Percentiles rank a stretch among this genome's conserved stretches.
phyloP scores from a whole-genome alignment of 1,284 basidiomycete species.

The Ustilago vetiveriae region DNA sequence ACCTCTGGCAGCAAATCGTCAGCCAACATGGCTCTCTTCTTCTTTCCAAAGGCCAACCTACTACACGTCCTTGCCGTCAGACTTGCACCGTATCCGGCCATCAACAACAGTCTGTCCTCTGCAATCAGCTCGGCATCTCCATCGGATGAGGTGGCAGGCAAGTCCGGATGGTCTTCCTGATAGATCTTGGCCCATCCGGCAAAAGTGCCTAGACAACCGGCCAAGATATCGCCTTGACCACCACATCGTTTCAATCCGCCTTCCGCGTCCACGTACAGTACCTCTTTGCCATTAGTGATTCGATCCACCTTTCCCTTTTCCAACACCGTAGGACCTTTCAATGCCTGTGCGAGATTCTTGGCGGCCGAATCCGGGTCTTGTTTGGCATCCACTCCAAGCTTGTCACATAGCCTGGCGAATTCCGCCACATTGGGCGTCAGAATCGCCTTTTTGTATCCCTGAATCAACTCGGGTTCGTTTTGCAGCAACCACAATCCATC shows the following conservation, averaged over 20 bases:
- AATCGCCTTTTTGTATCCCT: slow-evolving; percentile 81
- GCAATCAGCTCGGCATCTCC: slow-evolving; percentile 64
- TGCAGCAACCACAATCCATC: slow-evolving; percentile 85
- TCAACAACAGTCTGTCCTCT: slow-evolving; percentile 75
- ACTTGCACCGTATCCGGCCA: slow-evolving; percentile 88
- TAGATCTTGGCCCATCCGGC: slow-evolving; percentile 94
- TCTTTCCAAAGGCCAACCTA: slow-evolving; percentile 77
- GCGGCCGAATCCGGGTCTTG: slow-evolving; percentile 68
- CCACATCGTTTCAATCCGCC: slow-evolving; percentile 93
- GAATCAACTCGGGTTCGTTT: slow-evolving; percentile 78
- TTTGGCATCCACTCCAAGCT: slow-evolving; percentile 70
- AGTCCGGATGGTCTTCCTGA: slow-evolving; percentile 67
- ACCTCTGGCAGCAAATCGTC: slow-evolving; percentile 76
- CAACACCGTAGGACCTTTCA: slow-evolving; percentile 90
- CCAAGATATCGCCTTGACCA: slow-evolving; percentile 93
- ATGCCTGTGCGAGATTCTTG: slow-evolving; percentile 73
- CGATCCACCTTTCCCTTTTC: slow-evolving; percentile 78
- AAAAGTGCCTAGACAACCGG: slow-evolving; percentile 85
- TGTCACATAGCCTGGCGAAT: slow-evolving; percentile 83
- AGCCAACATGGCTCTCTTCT: slow-evolving; percentile 85
- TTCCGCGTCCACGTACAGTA: slow-evolving; percentile 75
- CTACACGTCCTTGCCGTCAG: slow-evolving; percentile 87
- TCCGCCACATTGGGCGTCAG: slow-evolving; percentile 95
- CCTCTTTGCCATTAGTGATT: slow-evolving; percentile 69
- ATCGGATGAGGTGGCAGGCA: background rate